Evolutionary conservation across 768 basidiomycete genomes (phyloP).

Genomic region (Amanita jacksonii): DNA sequence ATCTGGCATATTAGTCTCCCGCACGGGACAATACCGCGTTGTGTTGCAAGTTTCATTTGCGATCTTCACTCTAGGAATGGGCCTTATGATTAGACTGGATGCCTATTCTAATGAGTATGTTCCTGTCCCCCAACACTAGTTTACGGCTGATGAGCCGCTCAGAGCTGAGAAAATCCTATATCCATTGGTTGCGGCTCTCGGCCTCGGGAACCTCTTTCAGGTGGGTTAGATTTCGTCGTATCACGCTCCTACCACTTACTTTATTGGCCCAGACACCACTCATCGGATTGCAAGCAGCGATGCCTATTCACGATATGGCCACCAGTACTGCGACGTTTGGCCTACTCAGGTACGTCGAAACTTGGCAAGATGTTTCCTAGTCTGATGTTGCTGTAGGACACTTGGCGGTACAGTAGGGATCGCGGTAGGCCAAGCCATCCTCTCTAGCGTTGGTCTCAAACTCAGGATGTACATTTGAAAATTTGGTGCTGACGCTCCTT

Average conservation of each 20-base stretch:
- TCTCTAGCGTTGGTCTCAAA: constrained; percentile 38
- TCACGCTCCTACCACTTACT: not conserved
- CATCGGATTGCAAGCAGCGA: constrained; percentile 73
- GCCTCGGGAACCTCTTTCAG: constrained; percentile 60
- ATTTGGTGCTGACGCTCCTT: not conserved
- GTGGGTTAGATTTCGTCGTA: constrained; percentile 15
- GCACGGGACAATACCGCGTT: constrained; percentile 46
- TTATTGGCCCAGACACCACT: constrained; percentile 41
- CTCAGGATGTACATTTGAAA: not conserved
- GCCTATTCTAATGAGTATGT: constrained; percentile 43
- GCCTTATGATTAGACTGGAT: constrained; percentile 64
- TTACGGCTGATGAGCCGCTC: constrained; percentile 4
- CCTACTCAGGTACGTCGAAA: constrained; percentile 46
- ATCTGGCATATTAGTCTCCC: constrained; percentile 49
- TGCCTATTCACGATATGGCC: constrained; percentile 84
- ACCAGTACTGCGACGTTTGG: constrained; percentile 65
- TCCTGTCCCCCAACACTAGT: not conserved
- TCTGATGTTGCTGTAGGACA: constrained; percentile 29
- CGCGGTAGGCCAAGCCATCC: constrained; percentile 64
- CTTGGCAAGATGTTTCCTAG: not conserved
- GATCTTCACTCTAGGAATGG: constrained; percentile 52
- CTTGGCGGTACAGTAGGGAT: constrained; percentile 75
- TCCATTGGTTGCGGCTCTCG: constrained; percentile 57
- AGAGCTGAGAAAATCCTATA: constrained; percentile 59
- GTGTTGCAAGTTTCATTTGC: constrained; percentile 56